Conservation (phyloP, 129 eudicot genomes). For the carrot (Daucus carota) region DH1_v3.0 NC_030389.2:2062001-2062500, state of each 20-base stretch:
- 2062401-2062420: background rate
- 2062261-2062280: background rate
- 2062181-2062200: background rate
- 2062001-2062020: slow-evolving; percentile 55
- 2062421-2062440: background rate
- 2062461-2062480: background rate
- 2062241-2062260: background rate
- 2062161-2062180: too few species aligned
- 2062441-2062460: background rate
- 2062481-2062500: background rate
- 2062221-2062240: background rate
- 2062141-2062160: too few species aligned
- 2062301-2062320: too few species aligned
- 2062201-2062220: background rate
- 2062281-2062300: too few species aligned
- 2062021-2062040: slow-evolving; percentile 96
- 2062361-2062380: background rate
- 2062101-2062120: too few species aligned
- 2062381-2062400: background rate
- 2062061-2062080: too few species aligned
- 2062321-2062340: too few species aligned
- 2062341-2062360: background rate
- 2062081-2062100: too few species aligned
- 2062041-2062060: slow-evolving; percentile 99
- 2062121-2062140: too few species aligned